Percentiles rank a stretch among this genome's conserved stretches.
These are phyloP conservation scores for Nannochloris sp. DNA, from an alignment of 139 green algal genomes.

Conservation along the genomic window DNA sequence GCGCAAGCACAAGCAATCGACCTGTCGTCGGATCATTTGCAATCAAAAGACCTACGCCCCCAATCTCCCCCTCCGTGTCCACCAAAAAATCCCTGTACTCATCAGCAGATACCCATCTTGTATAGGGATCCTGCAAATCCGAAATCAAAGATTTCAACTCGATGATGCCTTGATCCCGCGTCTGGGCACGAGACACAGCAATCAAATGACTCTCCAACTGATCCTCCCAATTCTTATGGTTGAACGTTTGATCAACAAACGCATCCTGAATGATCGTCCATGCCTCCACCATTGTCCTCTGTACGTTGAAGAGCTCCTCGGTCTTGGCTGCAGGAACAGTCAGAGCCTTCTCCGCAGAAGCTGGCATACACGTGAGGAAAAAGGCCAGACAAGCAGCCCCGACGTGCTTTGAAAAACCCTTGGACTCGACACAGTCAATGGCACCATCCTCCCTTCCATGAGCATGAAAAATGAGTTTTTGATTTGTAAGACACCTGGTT, in stretches of 20 bases:
- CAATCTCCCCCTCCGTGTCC: constrained; percentile 74
- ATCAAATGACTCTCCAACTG: constrained; percentile 2
- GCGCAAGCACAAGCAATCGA: constrained; percentile 66
- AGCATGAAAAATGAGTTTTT: no score
- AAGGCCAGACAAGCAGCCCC: not conserved
- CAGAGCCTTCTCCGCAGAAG: not conserved
- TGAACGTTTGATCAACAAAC: constrained; percentile 66
- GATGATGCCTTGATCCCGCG: constrained; percentile 25
- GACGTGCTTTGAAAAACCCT: constrained; percentile 3
- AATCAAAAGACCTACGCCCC: constrained; percentile 83
- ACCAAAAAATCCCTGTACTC: constrained; percentile 80
- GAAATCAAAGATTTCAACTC: constrained; percentile 64
- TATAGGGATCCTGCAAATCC: constrained; percentile 88
- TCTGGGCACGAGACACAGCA: not conserved
- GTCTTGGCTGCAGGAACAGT: constrained; percentile 49
- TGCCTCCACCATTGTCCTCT: constrained; percentile 72
- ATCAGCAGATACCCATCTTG: constrained; percentile 64
- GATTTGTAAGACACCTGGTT: no score
- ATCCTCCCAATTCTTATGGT: constrained; percentile 40
- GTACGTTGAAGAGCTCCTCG: constrained; percentile 54
- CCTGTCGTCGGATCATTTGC: constrained; percentile 46
- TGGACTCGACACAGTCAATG: not conserved
- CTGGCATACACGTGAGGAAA: not conserved
- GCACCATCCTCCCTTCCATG: no score
- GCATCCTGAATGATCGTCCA: constrained; percentile 68